Evolutionary conservation across 768 basidiomycete species (phyloP).

Genomic region (Trichaptum fuscoviolaceum): DNA sequence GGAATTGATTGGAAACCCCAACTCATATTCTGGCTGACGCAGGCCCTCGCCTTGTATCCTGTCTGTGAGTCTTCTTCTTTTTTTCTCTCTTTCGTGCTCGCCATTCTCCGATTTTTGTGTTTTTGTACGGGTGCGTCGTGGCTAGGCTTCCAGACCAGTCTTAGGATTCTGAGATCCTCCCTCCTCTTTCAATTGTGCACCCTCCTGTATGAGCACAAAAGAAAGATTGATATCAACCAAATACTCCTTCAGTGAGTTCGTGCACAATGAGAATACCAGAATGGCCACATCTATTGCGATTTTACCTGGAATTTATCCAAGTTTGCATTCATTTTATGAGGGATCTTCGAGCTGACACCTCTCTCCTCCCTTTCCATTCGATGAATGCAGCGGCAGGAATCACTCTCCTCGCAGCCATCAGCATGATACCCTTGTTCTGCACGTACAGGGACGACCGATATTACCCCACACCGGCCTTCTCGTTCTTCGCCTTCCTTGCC

Average conservation of each 20-base stretch:
- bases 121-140: neutral
- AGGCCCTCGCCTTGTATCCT: slow-evolving; percentile 18
- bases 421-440: slow-evolving; percentile 16
- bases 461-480: slow-evolving; percentile 17
- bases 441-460: slow-evolving; percentile 12
- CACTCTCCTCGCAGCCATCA: slow-evolving; percentile 11
- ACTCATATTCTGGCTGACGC: slow-evolving; percentile 16
- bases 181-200: neutral
- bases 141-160: neutral
- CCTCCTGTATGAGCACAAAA: too few relatives aligned
- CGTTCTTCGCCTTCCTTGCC: slow-evolving; percentile 15
- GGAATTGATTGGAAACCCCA: slow-evolving; percentile 19
- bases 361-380: neutral
- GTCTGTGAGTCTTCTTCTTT: slow-evolving; percentile 15
- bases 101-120: neutral
- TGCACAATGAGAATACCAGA: too few relatives aligned
- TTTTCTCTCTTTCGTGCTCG: neutral
- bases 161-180: neutral
- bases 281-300: too few relatives aligned
- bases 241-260: too few relatives aligned
- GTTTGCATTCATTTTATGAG: too few relatives aligned
- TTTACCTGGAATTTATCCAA: too few relatives aligned
- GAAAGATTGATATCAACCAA: too few relatives aligned
- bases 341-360: neutral
- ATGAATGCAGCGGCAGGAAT: slow-evolving; percentile 17